A percentile compares a stretch with the other conserved stretches of the same genome.
Conservation (phyloP, 139 green algal species). For the Coelastrella sp. region DNA sequence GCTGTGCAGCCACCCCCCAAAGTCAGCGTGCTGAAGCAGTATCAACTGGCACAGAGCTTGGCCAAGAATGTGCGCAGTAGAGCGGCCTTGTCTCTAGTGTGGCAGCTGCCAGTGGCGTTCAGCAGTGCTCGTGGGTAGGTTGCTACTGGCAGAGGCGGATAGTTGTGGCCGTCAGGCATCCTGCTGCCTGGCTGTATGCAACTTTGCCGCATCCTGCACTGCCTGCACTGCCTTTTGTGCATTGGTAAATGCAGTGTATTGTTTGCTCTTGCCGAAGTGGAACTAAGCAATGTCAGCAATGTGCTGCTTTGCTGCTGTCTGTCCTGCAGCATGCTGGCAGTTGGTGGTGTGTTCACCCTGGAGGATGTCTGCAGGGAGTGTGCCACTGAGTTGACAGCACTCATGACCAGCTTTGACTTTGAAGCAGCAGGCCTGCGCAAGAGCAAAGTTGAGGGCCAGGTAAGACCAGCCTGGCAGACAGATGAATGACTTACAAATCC, state of each 20-base stretch:
- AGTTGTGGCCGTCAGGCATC: no score
- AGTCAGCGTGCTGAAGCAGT: conserved; percentile 4
- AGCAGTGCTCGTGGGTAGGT: not conserved
- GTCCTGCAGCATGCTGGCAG: not conserved
- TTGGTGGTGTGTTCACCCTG: not conserved
- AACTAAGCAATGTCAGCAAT: no score
- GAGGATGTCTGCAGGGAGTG: not conserved
- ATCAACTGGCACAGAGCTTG: conserved; percentile 34
- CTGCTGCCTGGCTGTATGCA: no score
- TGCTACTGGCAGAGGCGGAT: no score
- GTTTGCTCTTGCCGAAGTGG: no score
- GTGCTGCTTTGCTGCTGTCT: not conserved
- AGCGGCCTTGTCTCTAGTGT: conserved; percentile 13
- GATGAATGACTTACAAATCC: not conserved
- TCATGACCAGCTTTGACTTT: not conserved
- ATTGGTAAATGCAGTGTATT: no score
- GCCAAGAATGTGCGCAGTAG: not conserved
- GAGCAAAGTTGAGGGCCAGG: conserved; percentile 18
- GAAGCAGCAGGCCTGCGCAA: not conserved
- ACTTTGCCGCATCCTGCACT: no score
- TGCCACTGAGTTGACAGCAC: not conserved
- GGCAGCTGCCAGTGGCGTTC: conserved; percentile 21
- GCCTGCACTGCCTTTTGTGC: no score
- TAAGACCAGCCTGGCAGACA: not conserved
- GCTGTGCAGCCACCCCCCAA: not conserved